Conservation (phyloP, 345 rosid species). For the Eucalyptus cloeziana region DNA sequence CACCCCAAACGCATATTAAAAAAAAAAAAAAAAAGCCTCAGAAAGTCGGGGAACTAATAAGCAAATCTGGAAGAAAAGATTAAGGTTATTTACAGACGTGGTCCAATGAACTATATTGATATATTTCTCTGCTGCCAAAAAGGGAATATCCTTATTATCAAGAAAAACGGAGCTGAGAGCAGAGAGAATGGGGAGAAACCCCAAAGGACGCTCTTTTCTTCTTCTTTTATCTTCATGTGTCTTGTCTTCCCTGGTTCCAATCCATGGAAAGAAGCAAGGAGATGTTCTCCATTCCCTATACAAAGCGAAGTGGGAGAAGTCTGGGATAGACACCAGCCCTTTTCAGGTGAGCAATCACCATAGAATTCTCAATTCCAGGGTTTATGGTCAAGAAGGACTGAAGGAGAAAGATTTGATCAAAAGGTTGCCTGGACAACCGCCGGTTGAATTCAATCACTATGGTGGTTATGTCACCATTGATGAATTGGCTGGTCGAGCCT, state of each 20-base stretch:
- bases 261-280: constrained; percentile 1
- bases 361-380: neutral
- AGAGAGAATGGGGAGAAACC: neutral
- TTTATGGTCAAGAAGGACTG: constrained; percentile 10
- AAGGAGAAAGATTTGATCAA: constrained; percentile 10
- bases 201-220: neutral
- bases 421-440: constrained; percentile 57
- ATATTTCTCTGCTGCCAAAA: neutral
- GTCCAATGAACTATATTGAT: neutral
- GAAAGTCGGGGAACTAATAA: neutral
- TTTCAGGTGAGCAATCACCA: neutral
- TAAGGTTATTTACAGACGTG: neutral
- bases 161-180: neutral
- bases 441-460: constrained; percentile 34
- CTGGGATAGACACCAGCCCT: neutral
- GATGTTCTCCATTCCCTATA: constrained; percentile 10
- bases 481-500: constrained; percentile 38
- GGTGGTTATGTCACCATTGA: constrained; percentile 65
- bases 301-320: constrained; percentile 4
- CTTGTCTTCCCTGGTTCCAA: neutral
- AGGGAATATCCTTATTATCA: neutral
- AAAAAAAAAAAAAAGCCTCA: neutral
- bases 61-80: neutral
- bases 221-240: neutral
- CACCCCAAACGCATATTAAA: neutral